phyloP scores from a whole-genome alignment of 140 eudicot species.

The Bidens hawaiensis region DNA sequence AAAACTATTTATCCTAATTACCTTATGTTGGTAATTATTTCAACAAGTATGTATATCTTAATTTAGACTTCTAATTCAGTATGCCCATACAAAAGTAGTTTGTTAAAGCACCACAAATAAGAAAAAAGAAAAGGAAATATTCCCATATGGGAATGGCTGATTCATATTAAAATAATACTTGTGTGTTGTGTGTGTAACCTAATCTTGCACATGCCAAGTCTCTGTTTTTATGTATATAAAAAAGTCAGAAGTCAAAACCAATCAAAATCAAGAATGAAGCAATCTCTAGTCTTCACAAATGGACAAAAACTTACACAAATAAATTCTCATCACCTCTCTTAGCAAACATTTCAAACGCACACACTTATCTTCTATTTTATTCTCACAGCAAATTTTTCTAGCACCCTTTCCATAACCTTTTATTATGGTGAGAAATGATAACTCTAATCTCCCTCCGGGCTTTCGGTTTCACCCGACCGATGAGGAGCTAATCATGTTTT shows the following conservation, averaged over 20 bases:
- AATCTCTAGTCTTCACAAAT: constrained; percentile 27
- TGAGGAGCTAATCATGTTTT: constrained; percentile 76
- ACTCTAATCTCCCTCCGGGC: constrained; percentile 75
- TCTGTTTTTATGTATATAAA: constrained; percentile 15
- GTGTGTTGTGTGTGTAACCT: constrained; percentile 26
- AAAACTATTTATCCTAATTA: too few species aligned
- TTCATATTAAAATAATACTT: constrained; percentile 21
- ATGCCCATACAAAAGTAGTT: constrained; percentile 10
- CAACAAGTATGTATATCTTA: neutral
- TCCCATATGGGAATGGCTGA: constrained; percentile 15
- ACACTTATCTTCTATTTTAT: neutral
- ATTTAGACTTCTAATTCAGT: neutral
- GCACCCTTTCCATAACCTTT: neutral
- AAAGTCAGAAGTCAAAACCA: constrained; percentile 46
- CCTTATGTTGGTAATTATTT: too few species aligned
- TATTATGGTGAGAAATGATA: constrained; percentile 37
- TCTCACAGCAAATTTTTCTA: neutral
- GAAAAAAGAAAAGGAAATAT: constrained; percentile 3
- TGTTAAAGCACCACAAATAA: constrained; percentile 10
- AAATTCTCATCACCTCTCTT: constrained; percentile 45
- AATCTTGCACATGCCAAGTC: constrained; percentile 28
- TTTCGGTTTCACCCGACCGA: constrained; percentile 87
- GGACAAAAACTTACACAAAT: constrained; percentile 38
- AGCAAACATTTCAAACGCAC: constrained; percentile 73
- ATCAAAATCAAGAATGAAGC: constrained; percentile 38